phyloP scores from a whole-genome alignment of 768 basidiomycete genomes.

The Russula dissimulans region DNA sequence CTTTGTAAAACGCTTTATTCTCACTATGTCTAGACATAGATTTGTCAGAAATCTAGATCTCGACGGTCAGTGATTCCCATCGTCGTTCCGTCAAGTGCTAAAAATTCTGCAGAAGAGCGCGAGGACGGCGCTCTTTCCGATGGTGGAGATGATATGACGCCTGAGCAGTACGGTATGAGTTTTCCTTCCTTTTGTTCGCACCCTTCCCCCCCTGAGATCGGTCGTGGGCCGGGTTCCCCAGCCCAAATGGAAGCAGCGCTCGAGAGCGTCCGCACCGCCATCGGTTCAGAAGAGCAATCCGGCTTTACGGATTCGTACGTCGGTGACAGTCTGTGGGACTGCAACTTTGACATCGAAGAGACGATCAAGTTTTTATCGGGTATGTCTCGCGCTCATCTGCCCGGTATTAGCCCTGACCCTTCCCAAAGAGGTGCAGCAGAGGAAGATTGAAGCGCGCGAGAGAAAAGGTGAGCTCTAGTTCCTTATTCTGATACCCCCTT shows the following conservation, averaged over 20 bases:
- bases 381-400: conserved; percentile 30
- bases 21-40: conserved; percentile 83
- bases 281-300: conserved; percentile 57
- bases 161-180: conserved; percentile 71
- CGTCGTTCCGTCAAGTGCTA: conserved; percentile 1
- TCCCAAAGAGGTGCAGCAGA: conserved; percentile 56
- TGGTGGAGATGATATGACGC: conserved; percentile 71
- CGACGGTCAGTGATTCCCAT: conserved; percentile 36
- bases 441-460: conserved; percentile 52
- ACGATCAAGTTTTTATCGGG: conserved; percentile 68
- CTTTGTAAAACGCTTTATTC: conserved; percentile 18
- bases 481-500: conserved; percentile 27
- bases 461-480: conserved; percentile 70
- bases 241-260: conserved; percentile 64
- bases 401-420: neutral
- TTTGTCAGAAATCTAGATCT: conserved; percentile 81
- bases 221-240: conserved; percentile 25
- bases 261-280: conserved; percentile 52
- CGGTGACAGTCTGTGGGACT: conserved; percentile 77
- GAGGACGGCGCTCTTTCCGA: conserved; percentile 75
- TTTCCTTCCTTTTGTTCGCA: conserved; percentile 22
- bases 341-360: conserved; percentile 75
- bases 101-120: conserved; percentile 56
- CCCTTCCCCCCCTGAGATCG: neutral
- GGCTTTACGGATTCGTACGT: conserved; percentile 69